Evolutionary conservation across 139 green algal species (phyloP), one percentile per base, ranked within the genome.

Genomic region (Chlorella sp.): DNA sequence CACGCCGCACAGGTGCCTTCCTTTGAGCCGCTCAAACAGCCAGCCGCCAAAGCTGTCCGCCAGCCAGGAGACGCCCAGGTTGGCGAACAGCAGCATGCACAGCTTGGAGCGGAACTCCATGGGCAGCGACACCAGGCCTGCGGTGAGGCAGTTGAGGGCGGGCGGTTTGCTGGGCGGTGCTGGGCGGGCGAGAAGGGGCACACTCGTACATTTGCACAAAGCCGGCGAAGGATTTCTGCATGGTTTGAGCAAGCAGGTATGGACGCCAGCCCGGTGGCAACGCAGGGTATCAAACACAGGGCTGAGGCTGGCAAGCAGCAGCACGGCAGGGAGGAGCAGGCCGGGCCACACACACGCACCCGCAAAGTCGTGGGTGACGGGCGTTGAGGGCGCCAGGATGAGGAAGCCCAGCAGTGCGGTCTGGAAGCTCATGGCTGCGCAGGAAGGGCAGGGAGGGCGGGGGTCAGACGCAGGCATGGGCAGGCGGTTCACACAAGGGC

Each of bases 1-100:
- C 43, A 68, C 41, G n/a, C 85, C 76, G 22, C 77, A 75, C 7
- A 88, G 16, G 28, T 46, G 38, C 46, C 84, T 75, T 4, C 85
- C 85, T 40, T 79, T 80, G 40, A 88, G 38, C 26, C 41, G 36
- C 11, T 51, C 26, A 32, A 62, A 88, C 7, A 43, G 30, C 34
- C 44, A 67, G 16, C 28, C 20, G 30, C 77, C 46, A 22, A 80
- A 41, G 2, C 26, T n/a, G 38, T 88, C 85, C 11, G 38, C 67
- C 34, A 84, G 32, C 76, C 76, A 88, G 24, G 85, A 80, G 14
- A 51, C 67, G 5, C 24, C 77, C 60, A 88, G 74, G 85, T 88
- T 88, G 32, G 34, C 30, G 26, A 48, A 38, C 38, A 87, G 78
- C 73, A 87, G 77, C 78, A 70, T 34, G 26, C 58, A 32, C 36